phyloP scores from a whole-genome alignment of 352 stramenopile genomes.

The Pythium aristosporum region DNA sequence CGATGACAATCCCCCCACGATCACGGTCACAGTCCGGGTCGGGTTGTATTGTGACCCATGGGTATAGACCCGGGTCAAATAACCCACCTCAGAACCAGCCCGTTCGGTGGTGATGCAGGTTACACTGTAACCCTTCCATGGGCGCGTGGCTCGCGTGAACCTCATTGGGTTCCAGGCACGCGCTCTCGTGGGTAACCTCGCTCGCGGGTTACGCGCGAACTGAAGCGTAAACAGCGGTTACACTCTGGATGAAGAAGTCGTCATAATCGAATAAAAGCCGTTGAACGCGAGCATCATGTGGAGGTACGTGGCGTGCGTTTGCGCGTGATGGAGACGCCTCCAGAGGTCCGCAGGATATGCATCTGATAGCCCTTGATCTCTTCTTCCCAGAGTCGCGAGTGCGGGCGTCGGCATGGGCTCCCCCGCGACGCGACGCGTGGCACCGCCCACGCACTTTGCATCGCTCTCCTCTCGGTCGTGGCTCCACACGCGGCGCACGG shows the following conservation, averaged over 20 bases:
- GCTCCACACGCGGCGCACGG: constrained; percentile 1
- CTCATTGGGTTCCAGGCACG: background rate
- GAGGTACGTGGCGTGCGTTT: constrained; percentile 4
- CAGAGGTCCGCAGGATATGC: background rate
- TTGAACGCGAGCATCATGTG: constrained; percentile 19
- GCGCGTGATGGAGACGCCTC: background rate
- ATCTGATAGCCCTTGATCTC: background rate
- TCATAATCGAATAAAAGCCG: constrained; percentile 2
- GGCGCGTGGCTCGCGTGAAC: background rate
- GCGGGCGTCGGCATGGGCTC: constrained; percentile 25
- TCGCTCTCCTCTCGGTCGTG: constrained; percentile 2
- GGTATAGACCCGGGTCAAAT: background rate
- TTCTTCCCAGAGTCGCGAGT: constrained; percentile 10
- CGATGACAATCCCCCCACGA: constrained; percentile 22
- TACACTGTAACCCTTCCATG: constrained; percentile 9
- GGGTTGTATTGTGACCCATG: constrained; percentile 6
- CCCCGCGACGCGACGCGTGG: constrained; percentile 8
- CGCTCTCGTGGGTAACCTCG: background rate
- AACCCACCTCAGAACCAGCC: constrained; percentile 9
- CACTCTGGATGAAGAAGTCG: background rate
- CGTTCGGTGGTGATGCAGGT: background rate
- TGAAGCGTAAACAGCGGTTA: background rate
- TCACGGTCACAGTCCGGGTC: background rate
- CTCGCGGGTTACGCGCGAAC: background rate
- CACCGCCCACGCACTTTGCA: background rate